Percentiles rank a stretch among this genome's conserved stretches.
These are phyloP conservation scores for Aspergillus steynii DNA, from an alignment of 495 filamentous ascomycete species.

Conservation along the genomic window DNA sequence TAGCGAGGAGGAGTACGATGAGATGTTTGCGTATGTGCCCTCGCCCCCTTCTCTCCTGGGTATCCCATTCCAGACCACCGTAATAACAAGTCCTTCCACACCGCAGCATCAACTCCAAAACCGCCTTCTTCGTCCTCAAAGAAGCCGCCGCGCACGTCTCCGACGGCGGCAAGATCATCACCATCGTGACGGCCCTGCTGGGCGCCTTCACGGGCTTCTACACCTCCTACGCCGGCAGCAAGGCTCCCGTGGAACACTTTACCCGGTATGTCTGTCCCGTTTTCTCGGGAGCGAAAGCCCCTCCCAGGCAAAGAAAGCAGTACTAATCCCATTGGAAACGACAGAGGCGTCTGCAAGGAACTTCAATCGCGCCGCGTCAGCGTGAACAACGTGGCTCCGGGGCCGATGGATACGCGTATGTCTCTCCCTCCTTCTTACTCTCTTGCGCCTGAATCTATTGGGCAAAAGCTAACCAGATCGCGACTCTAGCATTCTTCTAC, in stretches of 20 bases:
- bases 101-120: slow-evolving; percentile 37
- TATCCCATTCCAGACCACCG: not conserved
- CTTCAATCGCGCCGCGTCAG: slow-evolving; percentile 35
- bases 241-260: slow-evolving; percentile 43
- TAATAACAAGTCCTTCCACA: too few relatives aligned
- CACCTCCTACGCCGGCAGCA: slow-evolving; percentile 41
- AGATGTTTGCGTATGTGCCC: slow-evolving; percentile 38
- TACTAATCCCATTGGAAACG: slow-evolving; percentile 1
- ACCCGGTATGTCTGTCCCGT: slow-evolving; percentile 23
- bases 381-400: slow-evolving; percentile 39
- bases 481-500: slow-evolving; percentile 35
- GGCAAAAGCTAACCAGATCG: not conserved
- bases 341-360: slow-evolving; percentile 39
- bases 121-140: slow-evolving; percentile 40
- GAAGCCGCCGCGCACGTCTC: slow-evolving; percentile 31
- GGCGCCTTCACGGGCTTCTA: slow-evolving; percentile 41
- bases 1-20: slow-evolving; percentile 51
- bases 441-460: too few relatives aligned
- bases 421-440: not conserved
- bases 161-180: slow-evolving; percentile 40
- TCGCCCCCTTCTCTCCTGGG: not conserved
- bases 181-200: slow-evolving; percentile 37
- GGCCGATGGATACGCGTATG: slow-evolving; percentile 46
- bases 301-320: not conserved
- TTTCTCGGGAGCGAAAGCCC: too few relatives aligned